Base-by-base conservation (phyloP, 2,329 filamentous ascomycete genomes). In the Ophiosphaerella narmari region DNA sequence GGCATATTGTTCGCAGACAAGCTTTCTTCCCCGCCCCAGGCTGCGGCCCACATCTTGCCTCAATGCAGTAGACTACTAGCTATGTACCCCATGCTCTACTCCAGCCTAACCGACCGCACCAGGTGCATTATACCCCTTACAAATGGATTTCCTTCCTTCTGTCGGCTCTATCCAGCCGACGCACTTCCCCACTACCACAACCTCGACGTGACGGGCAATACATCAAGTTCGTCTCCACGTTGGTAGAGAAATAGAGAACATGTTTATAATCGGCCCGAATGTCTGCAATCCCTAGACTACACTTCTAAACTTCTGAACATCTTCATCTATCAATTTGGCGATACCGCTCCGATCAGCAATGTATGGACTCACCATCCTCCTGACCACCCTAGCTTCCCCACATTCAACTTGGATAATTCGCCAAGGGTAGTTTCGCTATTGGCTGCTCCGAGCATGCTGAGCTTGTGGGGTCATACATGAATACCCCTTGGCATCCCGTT, bases 1-100 rank as follows among this genome's bases (percentile, higher is more conserved):
- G 87, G 86, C 74, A 75, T 73, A 44, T 29, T 46, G 36, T 34
- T 44, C 31, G 24, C 7, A 13, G 29, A 33, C 26, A 23, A 31
- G 38, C 38, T 48, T 44, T 4, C 11, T 52, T 52, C 49, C 49
- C 49, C 44, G 49, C 44, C 12, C 18, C 32, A 36, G 35, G 36
- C 32, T 33, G 18, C 37, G 31, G 33, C 35, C 49, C 49, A 39
- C 40, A 48, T 26, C 16, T 37, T 9, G 39, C 39, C 23, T 4
- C 18, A 21, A 21, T 21, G 4, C 18, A 4, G 18, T 21, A 29
- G 7, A 29, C 26, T 11, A 11, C 9, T 40, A 35, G 26, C 33
- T n/a, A 26, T 48, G 50, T 18, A 53, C 46, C 42, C 50, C 46
- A 40, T 48, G 46, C 34, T 32, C 39, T 18, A 8, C 5, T 8